Evolutionary conservation across 495 filamentous ascomycete genomes (phyloP).

Genomic region (Trichoderma reesei): DNA sequence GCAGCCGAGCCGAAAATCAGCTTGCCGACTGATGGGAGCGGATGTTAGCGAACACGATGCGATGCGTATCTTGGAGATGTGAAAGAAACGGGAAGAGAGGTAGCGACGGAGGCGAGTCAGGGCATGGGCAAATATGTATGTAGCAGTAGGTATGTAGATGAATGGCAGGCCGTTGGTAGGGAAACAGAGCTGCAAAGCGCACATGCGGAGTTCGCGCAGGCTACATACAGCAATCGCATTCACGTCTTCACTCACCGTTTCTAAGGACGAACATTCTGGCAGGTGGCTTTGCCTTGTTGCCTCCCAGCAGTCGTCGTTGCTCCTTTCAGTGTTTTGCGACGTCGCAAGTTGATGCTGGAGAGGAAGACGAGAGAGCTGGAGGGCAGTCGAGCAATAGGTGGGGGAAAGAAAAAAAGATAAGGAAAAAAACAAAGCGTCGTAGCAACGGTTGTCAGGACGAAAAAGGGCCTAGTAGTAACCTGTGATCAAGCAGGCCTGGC

Average conservation of each 20-base stretch:
- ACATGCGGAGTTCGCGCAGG: neutral
- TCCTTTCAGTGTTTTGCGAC: neutral
- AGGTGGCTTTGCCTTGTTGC: neutral
- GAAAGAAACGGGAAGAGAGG: too few species aligned
- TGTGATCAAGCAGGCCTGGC: neutral
- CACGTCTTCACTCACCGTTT: slow-evolving; percentile 10
- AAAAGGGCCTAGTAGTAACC: neutral
- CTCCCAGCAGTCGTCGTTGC: neutral
- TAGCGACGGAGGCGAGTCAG: neutral
- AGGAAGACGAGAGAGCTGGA: neutral
- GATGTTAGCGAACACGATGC: slow-evolving; percentile 12
- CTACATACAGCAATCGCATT: neutral
- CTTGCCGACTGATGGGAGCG: slow-evolving; percentile 62
- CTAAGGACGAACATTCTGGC: slow-evolving; percentile 13
- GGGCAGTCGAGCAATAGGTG: neutral
- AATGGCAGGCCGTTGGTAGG: neutral
- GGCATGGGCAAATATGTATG: neutral
- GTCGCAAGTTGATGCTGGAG: neutral
- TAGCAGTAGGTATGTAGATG: too few species aligned
- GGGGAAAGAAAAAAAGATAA: neutral
- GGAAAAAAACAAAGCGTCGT: slow-evolving; percentile 4
- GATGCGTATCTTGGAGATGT: too few species aligned
- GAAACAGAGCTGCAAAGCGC: neutral
- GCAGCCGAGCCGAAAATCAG: slow-evolving; percentile 88
- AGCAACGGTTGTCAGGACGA: neutral